Evolutionary conservation across 2,329 filamentous ascomycete species (phyloP), one percentile per base, ranked within the genome.

Genomic region (Elsinoe australis): DNA sequence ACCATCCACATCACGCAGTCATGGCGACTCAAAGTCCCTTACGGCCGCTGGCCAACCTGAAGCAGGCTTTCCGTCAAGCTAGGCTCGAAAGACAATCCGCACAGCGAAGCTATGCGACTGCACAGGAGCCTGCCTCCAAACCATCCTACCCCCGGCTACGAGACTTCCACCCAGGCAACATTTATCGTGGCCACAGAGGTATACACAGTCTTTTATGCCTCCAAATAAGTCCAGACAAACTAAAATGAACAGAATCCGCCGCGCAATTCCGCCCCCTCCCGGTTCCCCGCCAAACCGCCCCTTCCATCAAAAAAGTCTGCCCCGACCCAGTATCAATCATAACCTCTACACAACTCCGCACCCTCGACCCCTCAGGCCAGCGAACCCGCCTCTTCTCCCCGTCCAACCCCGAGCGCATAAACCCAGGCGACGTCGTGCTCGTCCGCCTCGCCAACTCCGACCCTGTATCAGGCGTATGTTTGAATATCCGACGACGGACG

Each of bases 341-440:
- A 58, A 81, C 82, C 56, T 64, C 74, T 45, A 69, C 78, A 49
- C 87, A 94, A 69, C 75, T 94, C 60, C 63, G 74, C 32, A 66
- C 75, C 33, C 84, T 95, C 60, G 92, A 98, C 68, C 87, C 88
- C 3, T 87, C 82, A 1, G 88, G 88, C 42, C 82, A 84, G 46
- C 85, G 90, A 52, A 83, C 82, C 34, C 78, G 80, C 24, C 80
- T 98, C 50, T 95, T 98, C 72, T 79, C 81, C 55, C 79, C 78
- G 57, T 68, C 75, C 47, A 94, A 90, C 67, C 76, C 78, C 24
- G 87, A 95, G 64, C 78, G 81, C 59, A 87, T 83, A 49, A 83
- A 84, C 59, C 79, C 85, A 1, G 92, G 92, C 60, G 92, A 98
- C 67, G 86, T 98, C 55, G 75, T 98, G 28, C 87, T 94, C 59